These are phyloP conservation scores for Metschnikowia gruessii DNA, from an alignment of 805 yeast species.

Conservation along the genomic window DNA sequence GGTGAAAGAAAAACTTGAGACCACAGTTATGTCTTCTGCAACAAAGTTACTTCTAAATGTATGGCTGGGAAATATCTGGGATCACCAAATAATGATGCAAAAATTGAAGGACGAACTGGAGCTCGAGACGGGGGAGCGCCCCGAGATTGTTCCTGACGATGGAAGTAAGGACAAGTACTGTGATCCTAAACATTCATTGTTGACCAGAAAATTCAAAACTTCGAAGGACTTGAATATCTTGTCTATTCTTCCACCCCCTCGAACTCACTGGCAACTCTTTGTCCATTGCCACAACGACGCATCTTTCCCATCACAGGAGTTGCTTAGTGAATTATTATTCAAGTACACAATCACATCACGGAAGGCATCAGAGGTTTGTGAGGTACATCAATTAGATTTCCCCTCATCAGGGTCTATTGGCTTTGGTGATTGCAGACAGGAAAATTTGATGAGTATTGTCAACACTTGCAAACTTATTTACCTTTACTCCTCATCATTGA, in stretches of 20 bases:
- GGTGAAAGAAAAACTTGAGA: conserved; percentile 77
- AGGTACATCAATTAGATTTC: conserved; percentile 47
- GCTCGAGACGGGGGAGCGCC: conserved; percentile 8
- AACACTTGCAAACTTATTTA: conserved; percentile 69
- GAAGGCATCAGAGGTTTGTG: conserved; percentile 19
- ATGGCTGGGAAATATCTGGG: conserved; percentile 84
- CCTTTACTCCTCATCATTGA: conserved; percentile 29
- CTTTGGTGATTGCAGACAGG: conserved; percentile 63
- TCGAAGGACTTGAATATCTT: conserved; percentile 6
- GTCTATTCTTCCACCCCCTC: conserved; percentile 41
- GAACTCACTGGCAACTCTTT: conserved; percentile 52
- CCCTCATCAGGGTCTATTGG: conserved; percentile 87
- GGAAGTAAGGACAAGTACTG: conserved; percentile 10
- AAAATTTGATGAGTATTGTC: conserved; percentile 60
- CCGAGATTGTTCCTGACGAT: conserved; percentile 3
- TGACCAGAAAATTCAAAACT: conserved; percentile 8
- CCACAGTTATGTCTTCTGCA: conserved; percentile 79
- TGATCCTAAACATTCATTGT: conserved; percentile 17
- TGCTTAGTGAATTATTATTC: conserved; percentile 36
- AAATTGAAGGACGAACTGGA: conserved; percentile 11
- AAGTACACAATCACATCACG: conserved; percentile 30
- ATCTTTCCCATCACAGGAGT: conserved; percentile 45
- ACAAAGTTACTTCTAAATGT: conserved; percentile 52
- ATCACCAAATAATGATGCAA: conserved; percentile 47
- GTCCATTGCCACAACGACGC: conserved; percentile 62